phyloP scores from a whole-genome alignment of 1,284 basidiomycete species.

The Tilletia caries region DNA sequence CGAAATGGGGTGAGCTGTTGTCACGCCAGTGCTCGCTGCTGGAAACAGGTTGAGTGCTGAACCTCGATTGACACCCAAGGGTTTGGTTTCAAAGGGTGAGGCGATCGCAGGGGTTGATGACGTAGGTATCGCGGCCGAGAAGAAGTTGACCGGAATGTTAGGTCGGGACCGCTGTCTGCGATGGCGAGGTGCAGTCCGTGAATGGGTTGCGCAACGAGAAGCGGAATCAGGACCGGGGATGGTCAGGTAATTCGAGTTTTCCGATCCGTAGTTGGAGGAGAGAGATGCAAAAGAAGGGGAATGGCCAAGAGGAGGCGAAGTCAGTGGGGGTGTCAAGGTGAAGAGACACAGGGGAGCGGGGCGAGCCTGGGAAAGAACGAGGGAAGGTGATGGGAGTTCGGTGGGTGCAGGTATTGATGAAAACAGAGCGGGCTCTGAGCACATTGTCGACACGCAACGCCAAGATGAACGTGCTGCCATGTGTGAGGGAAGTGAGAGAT shows the following conservation, averaged over 20 bases:
- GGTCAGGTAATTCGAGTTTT: conserved; percentile 7
- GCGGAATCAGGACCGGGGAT: background rate
- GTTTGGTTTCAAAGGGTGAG: conserved; percentile 4
- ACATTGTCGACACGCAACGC: background rate
- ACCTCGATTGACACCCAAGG: background rate
- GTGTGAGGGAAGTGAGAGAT: too few relatives aligned
- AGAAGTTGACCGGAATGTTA: background rate
- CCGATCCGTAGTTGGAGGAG: background rate
- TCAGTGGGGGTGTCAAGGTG: background rate
- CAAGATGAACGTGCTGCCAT: conserved; percentile 4
- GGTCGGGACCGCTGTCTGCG: conserved; percentile 9
- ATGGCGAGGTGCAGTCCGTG: conserved; percentile 1
- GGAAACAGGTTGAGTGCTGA: background rate
- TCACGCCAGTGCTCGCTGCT: background rate
- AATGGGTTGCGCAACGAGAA: background rate
- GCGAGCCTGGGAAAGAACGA: background rate
- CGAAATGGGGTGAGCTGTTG: too few relatives aligned
- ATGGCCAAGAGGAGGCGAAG: background rate
- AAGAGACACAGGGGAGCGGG: background rate
- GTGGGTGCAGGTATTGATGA: background rate
- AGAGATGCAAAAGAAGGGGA: background rate
- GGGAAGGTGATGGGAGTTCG: background rate
- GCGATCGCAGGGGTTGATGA: background rate
- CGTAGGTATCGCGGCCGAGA: background rate
- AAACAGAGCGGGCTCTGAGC: background rate